These are phyloP conservation scores for Aureobasidium sp. DNA, from an alignment of 2,329 filamentous ascomycete genomes.

Conservation along the genomic window DNA sequence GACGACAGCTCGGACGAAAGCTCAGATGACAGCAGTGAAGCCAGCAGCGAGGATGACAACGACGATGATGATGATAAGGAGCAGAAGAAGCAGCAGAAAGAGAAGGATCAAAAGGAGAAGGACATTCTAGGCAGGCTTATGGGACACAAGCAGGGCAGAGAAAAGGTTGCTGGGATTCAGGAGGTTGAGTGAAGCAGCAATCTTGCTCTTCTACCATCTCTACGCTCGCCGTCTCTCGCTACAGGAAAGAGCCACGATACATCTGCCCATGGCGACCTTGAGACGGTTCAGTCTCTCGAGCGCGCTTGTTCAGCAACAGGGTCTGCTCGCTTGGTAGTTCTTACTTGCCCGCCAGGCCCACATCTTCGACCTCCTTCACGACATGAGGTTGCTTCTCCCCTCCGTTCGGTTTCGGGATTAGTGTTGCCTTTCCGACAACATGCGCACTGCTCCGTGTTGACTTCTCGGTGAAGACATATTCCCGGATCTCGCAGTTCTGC, in stretches of 20 bases:
- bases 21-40: constrained; percentile 16
- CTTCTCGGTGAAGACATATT: constrained; percentile 1
- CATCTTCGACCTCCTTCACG: background rate
- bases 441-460: background rate
- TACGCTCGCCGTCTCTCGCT: background rate
- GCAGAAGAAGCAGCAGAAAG: background rate
- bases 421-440: background rate
- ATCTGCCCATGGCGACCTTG: background rate
- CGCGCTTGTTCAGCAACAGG: background rate
- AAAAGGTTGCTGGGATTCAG: constrained; percentile 16
- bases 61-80: constrained; percentile 9
- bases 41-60: constrained; percentile 11
- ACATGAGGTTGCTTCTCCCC: background rate
- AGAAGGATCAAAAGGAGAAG: constrained; percentile 18
- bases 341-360: background rate
- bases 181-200: constrained; percentile 12
- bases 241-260: background rate
- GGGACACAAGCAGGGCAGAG: constrained; percentile 17
- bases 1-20: constrained; percentile 14
- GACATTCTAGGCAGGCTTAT: constrained; percentile 23
- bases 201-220: background rate
- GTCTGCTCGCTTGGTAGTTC: background rate
- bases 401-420: background rate
- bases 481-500: constrained; percentile 7
- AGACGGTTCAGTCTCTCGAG: background rate